Percentiles rank a stretch among this genome's conserved stretches.
These are phyloP conservation scores for Chaetomiaceae sp. DNA, from an alignment of 2,329 filamentous ascomycete species.

Conservation along the genomic window DNA sequence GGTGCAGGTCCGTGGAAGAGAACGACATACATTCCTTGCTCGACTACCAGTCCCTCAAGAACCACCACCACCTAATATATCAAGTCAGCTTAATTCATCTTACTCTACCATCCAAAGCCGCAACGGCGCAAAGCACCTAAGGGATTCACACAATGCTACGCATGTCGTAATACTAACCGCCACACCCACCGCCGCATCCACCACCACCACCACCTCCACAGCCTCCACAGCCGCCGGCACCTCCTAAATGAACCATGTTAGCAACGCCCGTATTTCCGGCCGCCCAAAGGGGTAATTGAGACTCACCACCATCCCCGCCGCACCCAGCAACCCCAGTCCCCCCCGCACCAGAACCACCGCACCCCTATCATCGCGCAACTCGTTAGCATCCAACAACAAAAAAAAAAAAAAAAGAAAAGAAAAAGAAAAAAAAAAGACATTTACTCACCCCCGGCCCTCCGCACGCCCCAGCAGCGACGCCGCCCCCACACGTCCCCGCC, in stretches of 20 bases:
- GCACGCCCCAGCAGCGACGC: slow-evolving; percentile 42
- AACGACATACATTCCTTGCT: no score
- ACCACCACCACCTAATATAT: no score
- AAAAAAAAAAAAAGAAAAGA: neutral
- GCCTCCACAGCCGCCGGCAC: neutral
- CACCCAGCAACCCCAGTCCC: slow-evolving; percentile 4
- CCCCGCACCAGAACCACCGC: slow-evolving; percentile 9
- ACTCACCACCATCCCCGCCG: neutral
- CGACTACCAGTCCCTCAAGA: no score
- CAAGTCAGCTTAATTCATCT: no score
- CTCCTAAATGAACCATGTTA: neutral
- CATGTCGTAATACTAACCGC: neutral
- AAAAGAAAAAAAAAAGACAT: neutral
- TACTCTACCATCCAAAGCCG: no score
- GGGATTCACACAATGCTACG: no score
- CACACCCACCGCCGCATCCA: neutral
- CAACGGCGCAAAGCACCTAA: no score
- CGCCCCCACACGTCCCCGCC: slow-evolving; percentile 46
- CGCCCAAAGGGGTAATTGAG: neutral
- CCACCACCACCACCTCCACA: slow-evolving; percentile 6
- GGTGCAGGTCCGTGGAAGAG: no score
- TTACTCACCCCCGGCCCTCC: slow-evolving; percentile 37
- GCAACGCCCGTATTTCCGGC: neutral
- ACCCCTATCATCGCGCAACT: neutral
- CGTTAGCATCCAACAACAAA: neutral